Evolutionary conservation across 106 monocot species (phyloP), one percentile per base, ranked within the genome.

Genomic region (Triglochin maritima): DNA sequence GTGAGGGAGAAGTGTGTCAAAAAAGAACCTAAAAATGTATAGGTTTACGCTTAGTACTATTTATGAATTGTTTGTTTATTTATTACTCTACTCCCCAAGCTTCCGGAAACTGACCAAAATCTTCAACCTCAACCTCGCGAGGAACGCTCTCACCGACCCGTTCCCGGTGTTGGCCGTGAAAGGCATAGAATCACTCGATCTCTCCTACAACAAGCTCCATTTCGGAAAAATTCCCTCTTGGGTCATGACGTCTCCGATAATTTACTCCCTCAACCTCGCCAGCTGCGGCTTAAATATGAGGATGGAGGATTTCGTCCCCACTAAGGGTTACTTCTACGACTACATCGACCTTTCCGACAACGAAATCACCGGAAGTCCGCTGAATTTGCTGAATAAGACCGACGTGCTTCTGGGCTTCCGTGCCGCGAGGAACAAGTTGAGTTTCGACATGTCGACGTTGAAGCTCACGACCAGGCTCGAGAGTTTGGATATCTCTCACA

Each of bases 221-320:
- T 17, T 66, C 8, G 66, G 66, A 50, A 66, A 16, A 50, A 50
- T 66, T 9, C 66, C 66, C 66, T 3, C 2, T 15, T 66, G 66
- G 66, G 50, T 66, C 13, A 16, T 17, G 9, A 15, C 49, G 15
- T 66, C 66, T 0, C 50, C 66, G 0, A 66, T 66, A n/a, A 49
- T 66, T 41, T 50, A 50, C 50, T 66, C 66, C 5, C 66, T 66
- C 66, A 66, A 66, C 50, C 66, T 66, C 45, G 50, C 50, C 11
- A 17, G 66, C 45, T 66, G 66, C 66, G 66, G 66, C 6, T 50
- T 66, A 49, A 66, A 50, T 15, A 66, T 66, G 66, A 13, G 66
- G 49, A 50, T 66, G 50, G 66, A 66, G 17, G 66, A 66, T 8
- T 50, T 66, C 66, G 51, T 8, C 16, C 48, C 50, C 0, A 29